These are phyloP conservation scores for Aspergillus panamensis DNA, from an alignment of 495 filamentous ascomycete genomes.

Conservation along the genomic window DNA sequence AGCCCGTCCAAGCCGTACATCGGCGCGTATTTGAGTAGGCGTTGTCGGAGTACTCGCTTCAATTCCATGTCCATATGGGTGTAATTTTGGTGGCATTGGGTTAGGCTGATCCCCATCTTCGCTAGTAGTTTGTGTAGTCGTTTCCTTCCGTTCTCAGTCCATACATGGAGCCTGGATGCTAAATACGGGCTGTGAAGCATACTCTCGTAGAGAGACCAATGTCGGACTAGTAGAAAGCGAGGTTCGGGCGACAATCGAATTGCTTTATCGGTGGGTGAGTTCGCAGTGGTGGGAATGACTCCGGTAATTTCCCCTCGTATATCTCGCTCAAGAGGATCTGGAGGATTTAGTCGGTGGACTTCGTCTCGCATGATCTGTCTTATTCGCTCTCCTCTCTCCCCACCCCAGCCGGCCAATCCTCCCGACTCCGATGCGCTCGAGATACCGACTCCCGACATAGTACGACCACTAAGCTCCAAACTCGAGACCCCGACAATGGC, in stretches of 20 bases:
- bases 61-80: slow-evolving; percentile 98
- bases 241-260: slow-evolving; percentile 94
- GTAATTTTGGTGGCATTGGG: slow-evolving; percentile 91
- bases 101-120: slow-evolving; percentile 95
- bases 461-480: slow-evolving; percentile 85
- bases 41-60: slow-evolving; percentile 80
- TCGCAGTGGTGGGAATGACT: slow-evolving; percentile 81
- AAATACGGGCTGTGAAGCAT: slow-evolving; percentile 98
- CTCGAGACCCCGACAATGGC: slow-evolving; percentile 89
- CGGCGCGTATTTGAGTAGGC: slow-evolving; percentile 83
- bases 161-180: slow-evolving; percentile 87
- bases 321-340: slow-evolving; percentile 58
- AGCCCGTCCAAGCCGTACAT: slow-evolving; percentile 90
- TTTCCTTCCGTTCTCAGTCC: slow-evolving; percentile 85
- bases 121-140: slow-evolving; percentile 92
- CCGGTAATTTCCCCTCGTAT: slow-evolving; percentile 59
- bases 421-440: slow-evolving; percentile 54
- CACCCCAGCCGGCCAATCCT: slow-evolving; percentile 72
- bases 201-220: slow-evolving; percentile 97
- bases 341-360: slow-evolving; percentile 89
- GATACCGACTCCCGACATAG: slow-evolving; percentile 75
- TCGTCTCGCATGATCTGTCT: slow-evolving; percentile 85
- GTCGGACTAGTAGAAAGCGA: slow-evolving; percentile 85
- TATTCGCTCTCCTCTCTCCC: slow-evolving; percentile 77
- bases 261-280: slow-evolving; percentile 83